phyloP scores from a whole-genome alignment of 306 rosid species.

The Glycine tomentella region DNA sequence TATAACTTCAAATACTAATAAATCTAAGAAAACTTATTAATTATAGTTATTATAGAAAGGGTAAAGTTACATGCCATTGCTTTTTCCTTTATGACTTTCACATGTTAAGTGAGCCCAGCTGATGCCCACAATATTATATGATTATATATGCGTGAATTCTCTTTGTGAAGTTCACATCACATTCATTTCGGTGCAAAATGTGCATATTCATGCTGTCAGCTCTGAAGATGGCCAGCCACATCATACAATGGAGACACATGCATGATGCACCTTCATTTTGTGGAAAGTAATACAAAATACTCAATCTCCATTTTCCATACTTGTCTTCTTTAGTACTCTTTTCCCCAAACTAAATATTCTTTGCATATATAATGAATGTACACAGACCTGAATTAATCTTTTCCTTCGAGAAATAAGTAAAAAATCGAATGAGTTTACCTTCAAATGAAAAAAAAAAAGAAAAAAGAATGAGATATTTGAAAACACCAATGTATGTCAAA shows the following conservation, averaged over 20 bases:
- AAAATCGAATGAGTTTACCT: background rate
- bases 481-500: background rate
- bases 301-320: too few relatives aligned
- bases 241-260: slow-evolving; percentile 53
- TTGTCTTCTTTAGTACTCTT: background rate
- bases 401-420: background rate
- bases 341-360: background rate
- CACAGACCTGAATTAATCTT: background rate
- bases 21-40: slow-evolving; percentile 43
- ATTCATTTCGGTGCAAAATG: slow-evolving; percentile 43
- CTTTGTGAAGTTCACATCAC: slow-evolving; percentile 59
- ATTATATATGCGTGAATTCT: slow-evolving; percentile 54
- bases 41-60: slow-evolving; percentile 45
- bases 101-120: slow-evolving; percentile 63
- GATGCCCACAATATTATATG: slow-evolving; percentile 45
- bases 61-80: slow-evolving; percentile 36
- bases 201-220: slow-evolving; percentile 42
- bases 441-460: background rate
- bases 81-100: slow-evolving; percentile 48
- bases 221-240: slow-evolving; percentile 56
- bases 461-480: slow-evolving; percentile 14
- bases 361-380: background rate
- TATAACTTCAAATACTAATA: slow-evolving; percentile 50
- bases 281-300: slow-evolving; percentile 14
- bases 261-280: slow-evolving; percentile 36